Evolutionary conservation across 2,329 filamentous ascomycete genomes (phyloP), one percentile per base, ranked within the genome.

Genomic region (Nannizziopsis barbatae): DNA sequence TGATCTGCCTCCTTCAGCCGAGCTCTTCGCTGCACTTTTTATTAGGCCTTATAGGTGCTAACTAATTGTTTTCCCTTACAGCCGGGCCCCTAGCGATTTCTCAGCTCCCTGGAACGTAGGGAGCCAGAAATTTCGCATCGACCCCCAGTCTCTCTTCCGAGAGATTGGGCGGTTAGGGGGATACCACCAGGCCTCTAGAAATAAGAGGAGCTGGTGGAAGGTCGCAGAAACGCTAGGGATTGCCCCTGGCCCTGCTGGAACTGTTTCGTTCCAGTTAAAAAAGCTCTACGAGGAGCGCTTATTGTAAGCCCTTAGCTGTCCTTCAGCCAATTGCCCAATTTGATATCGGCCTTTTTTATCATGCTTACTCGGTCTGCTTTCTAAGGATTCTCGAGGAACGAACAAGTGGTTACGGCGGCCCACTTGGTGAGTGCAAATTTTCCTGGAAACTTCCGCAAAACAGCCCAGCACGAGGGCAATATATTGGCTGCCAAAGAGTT

Each of bases 151-250:
- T 8, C 46, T 54, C 8, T 55, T 54, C 30, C 6, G 44, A 14
- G 40, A 45, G 30, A 46, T 54, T 8, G 4, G 36, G 3, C 31
- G 15, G n/a, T 38, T 42, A 22, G 52, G 48, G 32, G 52, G 53
- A 11, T 50, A 49, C 43, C 14, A 48, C 35, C 8, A 40, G 22
- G 49, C 45, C 27, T 53, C 52, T 18, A 8, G 2, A 30, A 41
- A 50, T 33, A 53, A 54, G 48, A 42, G 35, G 30, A 52, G 49
- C 32, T 54, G 53, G 53, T 51, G 45, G 42, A 41, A 10, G n/a
- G 22, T 45, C 5, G 50, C 42, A 1, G 15, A 38, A 12, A 20
- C 30, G 5, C 12, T 44, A 5, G 43, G 50, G n/a, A 32, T 55
- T 5, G 5, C 22, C n/a, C 12, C 14, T 5, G 39, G 42, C 5